Conservation (phyloP, 164 flowering plant genomes). For the Chimonanthus salicifolius region DNA sequence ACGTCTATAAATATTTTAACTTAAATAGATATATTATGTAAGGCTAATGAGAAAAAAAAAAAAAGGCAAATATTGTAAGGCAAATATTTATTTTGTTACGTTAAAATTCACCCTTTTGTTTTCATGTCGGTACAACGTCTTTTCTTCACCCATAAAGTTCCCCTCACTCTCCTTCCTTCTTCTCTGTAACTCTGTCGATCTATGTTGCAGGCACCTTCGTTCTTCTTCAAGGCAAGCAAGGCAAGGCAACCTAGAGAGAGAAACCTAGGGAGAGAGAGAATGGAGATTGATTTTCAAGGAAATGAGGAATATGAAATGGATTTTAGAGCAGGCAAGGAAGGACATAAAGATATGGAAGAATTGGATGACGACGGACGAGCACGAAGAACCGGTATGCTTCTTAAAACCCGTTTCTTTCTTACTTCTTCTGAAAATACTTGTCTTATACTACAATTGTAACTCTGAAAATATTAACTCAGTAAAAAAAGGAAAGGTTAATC, state of each 20-base stretch:
- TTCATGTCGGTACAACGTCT: neutral
- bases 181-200: neutral
- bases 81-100: neutral
- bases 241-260: neutral
- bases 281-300: conserved; percentile 14
- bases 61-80: too few species aligned
- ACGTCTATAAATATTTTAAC: too few species aligned
- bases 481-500: too few species aligned
- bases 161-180: neutral
- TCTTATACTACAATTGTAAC: too few species aligned
- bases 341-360: neutral
- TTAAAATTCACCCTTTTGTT: neutral
- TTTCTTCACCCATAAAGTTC: neutral
- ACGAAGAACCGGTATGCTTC: conserved; percentile 23
- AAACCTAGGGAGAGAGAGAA: conserved; percentile 33
- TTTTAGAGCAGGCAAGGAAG: neutral
- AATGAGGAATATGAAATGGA: neutral
- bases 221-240: too few species aligned
- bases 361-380: conserved; percentile 27
- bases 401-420: neutral
- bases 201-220: too few species aligned
- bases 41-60: neutral
- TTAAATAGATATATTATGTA: too few species aligned
- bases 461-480: too few species aligned
- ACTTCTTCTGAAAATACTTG: too few species aligned